Percentiles rank a stretch among this genome's conserved stretches.
Evolutionary conservation across 163 green algal species (phyloP).

Genomic region (Volvox carteri): DNA sequence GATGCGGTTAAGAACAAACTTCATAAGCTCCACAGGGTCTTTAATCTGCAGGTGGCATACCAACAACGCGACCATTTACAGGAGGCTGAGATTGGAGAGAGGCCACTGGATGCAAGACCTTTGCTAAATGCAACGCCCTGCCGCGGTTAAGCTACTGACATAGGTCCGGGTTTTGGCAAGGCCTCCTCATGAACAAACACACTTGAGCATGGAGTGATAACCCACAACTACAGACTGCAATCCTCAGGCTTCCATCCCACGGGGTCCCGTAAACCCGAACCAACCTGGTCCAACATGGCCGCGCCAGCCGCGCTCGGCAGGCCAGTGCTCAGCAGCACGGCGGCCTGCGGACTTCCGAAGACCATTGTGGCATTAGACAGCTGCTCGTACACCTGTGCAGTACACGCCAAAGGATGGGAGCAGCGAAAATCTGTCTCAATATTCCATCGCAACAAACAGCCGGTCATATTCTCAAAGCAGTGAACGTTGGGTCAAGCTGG

Average conservation of each 20-base stretch:
- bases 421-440: too few relatives aligned
- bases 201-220: too few relatives aligned
- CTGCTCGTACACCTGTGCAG: constrained; percentile 75
- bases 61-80: background rate
- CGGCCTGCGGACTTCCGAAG: constrained; percentile 67
- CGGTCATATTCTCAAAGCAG: too few relatives aligned
- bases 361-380: constrained; percentile 76
- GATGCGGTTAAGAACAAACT: constrained; percentile 34
- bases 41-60: constrained; percentile 35
- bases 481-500: too few relatives aligned
- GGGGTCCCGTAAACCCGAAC: too few relatives aligned
- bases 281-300: constrained; percentile 49
- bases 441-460: too few relatives aligned
- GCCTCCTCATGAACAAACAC: too few relatives aligned
- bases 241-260: too few relatives aligned
- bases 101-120: background rate
- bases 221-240: too few relatives aligned
- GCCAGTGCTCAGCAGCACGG: constrained; percentile 63
- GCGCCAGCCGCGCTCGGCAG: constrained; percentile 62
- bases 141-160: too few relatives aligned
- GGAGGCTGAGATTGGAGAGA: background rate
- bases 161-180: too few relatives aligned
- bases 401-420: background rate
- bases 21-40: constrained; percentile 55
- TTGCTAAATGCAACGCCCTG: too few relatives aligned